Evolutionary conservation across 2,329 filamentous ascomycete genomes (phyloP).

Genomic region (Scedosporium boydii): DNA sequence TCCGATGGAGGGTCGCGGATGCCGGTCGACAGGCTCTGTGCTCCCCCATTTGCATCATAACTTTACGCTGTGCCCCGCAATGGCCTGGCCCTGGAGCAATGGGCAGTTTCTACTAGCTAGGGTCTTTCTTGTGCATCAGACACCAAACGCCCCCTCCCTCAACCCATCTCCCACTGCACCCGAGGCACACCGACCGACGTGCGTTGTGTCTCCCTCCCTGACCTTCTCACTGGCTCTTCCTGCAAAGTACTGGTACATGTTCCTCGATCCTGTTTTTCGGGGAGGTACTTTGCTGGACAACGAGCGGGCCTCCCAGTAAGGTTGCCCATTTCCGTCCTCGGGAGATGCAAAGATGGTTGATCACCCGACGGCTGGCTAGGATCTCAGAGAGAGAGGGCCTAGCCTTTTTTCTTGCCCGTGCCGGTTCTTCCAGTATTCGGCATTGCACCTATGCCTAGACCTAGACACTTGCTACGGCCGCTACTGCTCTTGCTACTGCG

Average conservation of each 20-base stretch:
- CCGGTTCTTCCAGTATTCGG: too few species aligned
- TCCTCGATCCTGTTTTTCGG: neutral
- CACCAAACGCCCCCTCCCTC: slow-evolving; percentile 3
- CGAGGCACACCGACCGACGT: neutral
- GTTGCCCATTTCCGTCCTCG: neutral
- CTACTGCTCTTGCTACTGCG: neutral
- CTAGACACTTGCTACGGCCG: neutral
- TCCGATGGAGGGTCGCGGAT: slow-evolving; percentile 6
- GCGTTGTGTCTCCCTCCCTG: neutral
- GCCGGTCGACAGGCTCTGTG: neutral
- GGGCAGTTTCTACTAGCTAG: neutral
- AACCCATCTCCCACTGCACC: neutral
- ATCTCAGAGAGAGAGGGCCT: neutral
- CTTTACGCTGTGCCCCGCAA: neutral
- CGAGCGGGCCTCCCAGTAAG: neutral
- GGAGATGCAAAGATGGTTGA: neutral
- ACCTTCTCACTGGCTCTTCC: neutral
- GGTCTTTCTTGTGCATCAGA: neutral
- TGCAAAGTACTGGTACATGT: slow-evolving; percentile 4
- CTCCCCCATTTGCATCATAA: neutral
- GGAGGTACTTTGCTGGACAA: neutral
- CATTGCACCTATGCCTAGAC: too few species aligned
- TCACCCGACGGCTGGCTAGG: neutral
- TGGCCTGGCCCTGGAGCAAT: neutral
- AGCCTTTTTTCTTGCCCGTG: neutral